Evolutionary conservation across 164 flowering plant species (phyloP), one percentile per base, ranked within the genome.

Genomic region (Dillenia turbinata): DNA sequence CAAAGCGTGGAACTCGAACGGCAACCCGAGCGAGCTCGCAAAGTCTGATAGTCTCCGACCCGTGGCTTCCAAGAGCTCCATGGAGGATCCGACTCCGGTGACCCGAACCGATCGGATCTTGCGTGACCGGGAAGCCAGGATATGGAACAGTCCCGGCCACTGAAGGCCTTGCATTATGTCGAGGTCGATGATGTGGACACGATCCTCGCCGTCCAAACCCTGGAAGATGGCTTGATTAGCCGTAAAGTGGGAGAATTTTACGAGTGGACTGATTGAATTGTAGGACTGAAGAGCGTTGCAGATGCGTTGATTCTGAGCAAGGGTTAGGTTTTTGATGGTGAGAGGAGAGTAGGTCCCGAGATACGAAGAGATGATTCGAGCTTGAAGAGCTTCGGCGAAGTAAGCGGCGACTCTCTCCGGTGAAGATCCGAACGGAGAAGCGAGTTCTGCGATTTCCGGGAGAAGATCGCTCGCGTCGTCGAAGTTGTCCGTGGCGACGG

Each of bases 81-180:
- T 57, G 11, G 92, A 85, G 7, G 90, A 65, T 5, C 98, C 98
- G 62, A 93, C 72, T 6, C 92, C 98, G 64, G 98, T 90, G 51
- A 93, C 67, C 44, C 87, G 66, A 44, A 93, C 47, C 15, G 92
- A 84, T 2, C 64, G 75, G 68, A 84, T 65, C 56, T 84, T 86
- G 12, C 72, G 56, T 1, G 85, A 45, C 22, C 95, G 75, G 17
- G 93, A 83, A 14, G 93, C 92, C 53, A 92, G 81, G 70, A 90
- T 88, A 78, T 92, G 96, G 75, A 92, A 92, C 60, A 89, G 63
- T 33, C 95, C 98, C 2, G 98, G 98, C 98, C 98, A 92, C 66
- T 92, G 98, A 53, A 92, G 96, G 12, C 98, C 98, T 66, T 92
- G 96, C 96, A 89, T 92, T 52, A 92, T 80, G 64, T 92, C 98